Conservation (phyloP, 192 early-diverging fungal genomes). For the Ambispora gerdemannii region DNA sequence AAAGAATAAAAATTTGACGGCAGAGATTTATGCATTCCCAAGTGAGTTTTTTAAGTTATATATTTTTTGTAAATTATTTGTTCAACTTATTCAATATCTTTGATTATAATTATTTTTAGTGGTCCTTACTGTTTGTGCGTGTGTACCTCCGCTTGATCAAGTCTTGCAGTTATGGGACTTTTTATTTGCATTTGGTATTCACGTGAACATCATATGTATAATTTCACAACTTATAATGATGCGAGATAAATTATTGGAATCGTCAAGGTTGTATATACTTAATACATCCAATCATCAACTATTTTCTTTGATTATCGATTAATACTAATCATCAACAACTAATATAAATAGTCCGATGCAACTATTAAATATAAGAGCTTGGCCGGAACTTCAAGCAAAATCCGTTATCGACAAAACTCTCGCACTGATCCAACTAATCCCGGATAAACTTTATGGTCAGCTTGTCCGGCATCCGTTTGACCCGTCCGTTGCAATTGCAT, state of each 20-base stretch:
- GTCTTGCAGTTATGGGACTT: slow-evolving; percentile 91
- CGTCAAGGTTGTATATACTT: slow-evolving; percentile 62
- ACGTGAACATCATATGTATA: slow-evolving; percentile 89
- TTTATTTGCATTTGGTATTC: slow-evolving; percentile 84
- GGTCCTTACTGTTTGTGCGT: slow-evolving; percentile 87
- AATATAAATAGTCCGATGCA: slow-evolving; percentile 60
- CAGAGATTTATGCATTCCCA: slow-evolving; percentile 86
- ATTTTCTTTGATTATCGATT: neutral
- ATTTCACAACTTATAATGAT: slow-evolving; percentile 80
- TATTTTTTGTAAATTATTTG: slow-evolving; percentile 11
- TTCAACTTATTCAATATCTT: slow-evolving; percentile 4
- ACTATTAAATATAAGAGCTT: slow-evolving; percentile 50
- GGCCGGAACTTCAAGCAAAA: slow-evolving; percentile 65
- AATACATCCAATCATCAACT: no score
- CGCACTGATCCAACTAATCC: slow-evolving; percentile 54
- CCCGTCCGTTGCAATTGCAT: slow-evolving; percentile 43
- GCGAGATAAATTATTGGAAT: slow-evolving; percentile 67
- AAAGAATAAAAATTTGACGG: slow-evolving; percentile 63
- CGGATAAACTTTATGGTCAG: slow-evolving; percentile 70
- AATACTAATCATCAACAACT: neutral
- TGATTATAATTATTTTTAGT: slow-evolving; percentile 43
- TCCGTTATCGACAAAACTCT: slow-evolving; percentile 56
- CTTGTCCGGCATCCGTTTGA: slow-evolving; percentile 77
- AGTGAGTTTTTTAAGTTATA: slow-evolving; percentile 49
- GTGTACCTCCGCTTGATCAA: slow-evolving; percentile 80